phyloP scores from a whole-genome alignment of 345 rosid genomes.

The Syzygium aqueum region DNA sequence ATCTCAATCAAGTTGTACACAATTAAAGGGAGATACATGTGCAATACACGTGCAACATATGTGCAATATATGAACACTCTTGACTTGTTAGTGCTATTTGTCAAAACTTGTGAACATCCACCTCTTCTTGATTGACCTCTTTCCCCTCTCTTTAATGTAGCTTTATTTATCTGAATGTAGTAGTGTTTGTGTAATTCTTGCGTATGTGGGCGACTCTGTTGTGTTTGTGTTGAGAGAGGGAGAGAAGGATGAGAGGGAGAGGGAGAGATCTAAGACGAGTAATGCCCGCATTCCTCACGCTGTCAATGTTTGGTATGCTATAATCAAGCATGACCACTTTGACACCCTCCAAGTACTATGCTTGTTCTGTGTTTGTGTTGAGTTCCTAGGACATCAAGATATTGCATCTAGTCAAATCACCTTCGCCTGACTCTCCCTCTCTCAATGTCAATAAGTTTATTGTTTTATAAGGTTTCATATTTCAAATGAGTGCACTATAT shows the following conservation, averaged over 20 bases:
- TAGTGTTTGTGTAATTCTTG: background rate
- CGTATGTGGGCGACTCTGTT: background rate
- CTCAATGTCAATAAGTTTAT: background rate
- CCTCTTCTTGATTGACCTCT: background rate
- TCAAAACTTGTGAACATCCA: background rate
- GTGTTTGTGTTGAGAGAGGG: background rate
- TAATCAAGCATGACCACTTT: slow-evolving; percentile 29
- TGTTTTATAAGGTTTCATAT: background rate
- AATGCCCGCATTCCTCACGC: background rate
- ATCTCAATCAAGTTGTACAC: no score
- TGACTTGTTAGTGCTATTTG: background rate
- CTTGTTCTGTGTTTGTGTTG: slow-evolving; percentile 24
- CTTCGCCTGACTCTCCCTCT: background rate
- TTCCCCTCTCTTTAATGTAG: background rate
- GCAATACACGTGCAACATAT: no score
- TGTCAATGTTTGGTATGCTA: slow-evolving; percentile 21
- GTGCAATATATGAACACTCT: background rate
- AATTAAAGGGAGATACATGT: no score
- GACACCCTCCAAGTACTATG: slow-evolving; percentile 18
- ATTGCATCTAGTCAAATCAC: background rate
- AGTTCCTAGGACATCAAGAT: background rate
- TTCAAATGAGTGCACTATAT: background rate
- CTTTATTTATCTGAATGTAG: background rate
- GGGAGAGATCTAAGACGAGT: background rate
- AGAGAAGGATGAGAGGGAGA: background rate